Base-by-base conservation (phyloP, 306 rosid genomes). In the Notholithocarpus densiflorus region DNA sequence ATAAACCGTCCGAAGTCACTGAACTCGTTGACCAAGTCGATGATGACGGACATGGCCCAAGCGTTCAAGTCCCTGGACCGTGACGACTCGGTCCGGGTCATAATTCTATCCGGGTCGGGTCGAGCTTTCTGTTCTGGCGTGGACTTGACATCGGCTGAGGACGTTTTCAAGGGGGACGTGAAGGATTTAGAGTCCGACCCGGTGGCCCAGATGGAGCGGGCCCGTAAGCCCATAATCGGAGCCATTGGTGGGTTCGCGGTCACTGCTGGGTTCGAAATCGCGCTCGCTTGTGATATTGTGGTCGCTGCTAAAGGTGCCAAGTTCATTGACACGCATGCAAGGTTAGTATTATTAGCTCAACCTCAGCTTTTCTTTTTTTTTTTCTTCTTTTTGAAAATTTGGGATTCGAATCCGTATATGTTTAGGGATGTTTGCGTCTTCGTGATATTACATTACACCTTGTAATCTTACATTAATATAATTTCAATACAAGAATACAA, bases 91-190 rank as follows among this genome's bases (percentile, higher is more conserved):
- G 91, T 90, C 6, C 89, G 90, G 62, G 98, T 85, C 14, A 87
- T 95, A 54, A 75, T 95, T 19, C 82, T 95, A 1, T 83, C 97
- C 21, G 98, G 98, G 2, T 66, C 94, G 52, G 98, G 98, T 29
- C 93, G 98, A 0, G 84, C 98, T 0, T 95, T 95, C 85, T 95
- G 98, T 55, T 91, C 98, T 10, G 98, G 98, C 3, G 98, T 95
- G 19, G 98, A 95, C 69, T 90, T 95, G 3, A 90, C 89, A 0
- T 80, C 94, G 5, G 98, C 98, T 0, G 96, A 95, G 77, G 97
- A 91, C 31, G 96, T 95, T 1, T 95, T 95, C 86, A 95, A 95
- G 52, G 98, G 98, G 14, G 97, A 95, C 68, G 98, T 92, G 34
- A 92, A 90, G 89, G 98, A 92, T 53, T 18, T 83, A 60, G 98